Evolutionary conservation across 495 filamentous ascomycete genomes (phyloP).

Genomic region (Stereocaulon alpinum): DNA sequence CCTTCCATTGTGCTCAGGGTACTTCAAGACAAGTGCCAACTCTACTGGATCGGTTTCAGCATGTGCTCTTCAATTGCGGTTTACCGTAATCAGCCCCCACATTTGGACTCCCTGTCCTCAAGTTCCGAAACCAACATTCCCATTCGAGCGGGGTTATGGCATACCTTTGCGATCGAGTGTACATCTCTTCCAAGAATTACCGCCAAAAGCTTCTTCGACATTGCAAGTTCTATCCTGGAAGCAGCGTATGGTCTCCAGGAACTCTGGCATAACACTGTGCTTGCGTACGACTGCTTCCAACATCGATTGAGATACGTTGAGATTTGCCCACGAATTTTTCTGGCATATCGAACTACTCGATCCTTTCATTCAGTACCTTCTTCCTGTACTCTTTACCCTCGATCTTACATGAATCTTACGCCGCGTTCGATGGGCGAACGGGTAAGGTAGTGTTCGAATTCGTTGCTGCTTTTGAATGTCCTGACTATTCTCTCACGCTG

Average conservation of each 20-base stretch:
- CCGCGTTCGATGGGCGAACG: background rate
- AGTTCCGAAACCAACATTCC: too few relatives aligned
- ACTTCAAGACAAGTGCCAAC: constrained; percentile 32
- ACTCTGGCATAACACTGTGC: constrained; percentile 24
- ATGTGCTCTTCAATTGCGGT: too few relatives aligned
- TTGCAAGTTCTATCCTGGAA: constrained; percentile 32
- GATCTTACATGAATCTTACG: constrained; percentile 5
- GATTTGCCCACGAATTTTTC: constrained; percentile 32
- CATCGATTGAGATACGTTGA: constrained; percentile 30
- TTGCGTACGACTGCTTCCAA: constrained; percentile 26
- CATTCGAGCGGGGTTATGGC: background rate
- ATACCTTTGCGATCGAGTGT: background rate
- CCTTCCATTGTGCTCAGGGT: constrained; percentile 30
- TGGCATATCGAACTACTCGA: constrained; percentile 31
- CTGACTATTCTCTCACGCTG: too few relatives aligned
- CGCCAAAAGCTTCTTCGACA: constrained; percentile 31
- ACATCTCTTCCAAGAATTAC: constrained; percentile 22
- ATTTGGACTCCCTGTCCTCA: too few relatives aligned
- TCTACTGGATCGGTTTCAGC: constrained; percentile 22
- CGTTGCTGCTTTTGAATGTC: background rate
- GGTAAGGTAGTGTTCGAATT: background rate
- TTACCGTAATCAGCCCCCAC: too few relatives aligned
- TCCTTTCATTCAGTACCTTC: background rate
- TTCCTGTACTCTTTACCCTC: background rate
- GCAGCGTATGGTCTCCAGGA: constrained; percentile 31